Percentiles rank a stretch among this genome's conserved stretches.
Conservation (phyloP, 2,329 filamentous ascomycete species). For the Nannizziopsis arthrosporioides region DNA sequence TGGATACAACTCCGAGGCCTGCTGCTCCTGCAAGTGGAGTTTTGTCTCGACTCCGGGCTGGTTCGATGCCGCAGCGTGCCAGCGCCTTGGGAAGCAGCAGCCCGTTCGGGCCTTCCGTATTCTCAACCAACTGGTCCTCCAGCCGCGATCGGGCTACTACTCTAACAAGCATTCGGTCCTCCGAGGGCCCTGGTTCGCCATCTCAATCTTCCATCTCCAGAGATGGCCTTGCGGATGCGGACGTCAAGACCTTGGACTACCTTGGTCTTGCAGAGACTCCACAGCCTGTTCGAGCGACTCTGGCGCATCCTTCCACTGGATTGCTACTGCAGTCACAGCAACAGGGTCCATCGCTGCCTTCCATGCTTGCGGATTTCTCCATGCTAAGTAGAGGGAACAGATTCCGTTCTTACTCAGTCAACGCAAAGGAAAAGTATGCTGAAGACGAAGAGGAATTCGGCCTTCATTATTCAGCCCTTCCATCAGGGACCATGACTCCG, state of each 20-base stretch:
- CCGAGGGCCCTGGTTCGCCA: constrained; percentile 77
- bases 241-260: constrained; percentile 90
- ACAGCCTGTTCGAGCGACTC: constrained; percentile 61
- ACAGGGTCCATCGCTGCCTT: constrained; percentile 41
- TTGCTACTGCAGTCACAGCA: constrained; percentile 42
- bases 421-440: constrained; percentile 94
- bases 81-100: constrained; percentile 49
- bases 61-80: constrained; percentile 83
- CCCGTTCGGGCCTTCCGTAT: constrained; percentile 81
- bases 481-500: constrained; percentile 50
- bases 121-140: constrained; percentile 72
- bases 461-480: constrained; percentile 45
- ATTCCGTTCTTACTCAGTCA: constrained; percentile 95
- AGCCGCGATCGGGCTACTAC: constrained; percentile 77
- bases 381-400: constrained; percentile 71
- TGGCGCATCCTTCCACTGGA: constrained; percentile 50
- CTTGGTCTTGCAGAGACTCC: constrained; percentile 89
- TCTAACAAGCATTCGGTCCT: constrained; percentile 76
- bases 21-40: constrained; percentile 42
- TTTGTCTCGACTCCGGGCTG: constrained; percentile 74
- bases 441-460: constrained; percentile 73
- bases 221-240: constrained; percentile 72
- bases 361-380: constrained; percentile 63
- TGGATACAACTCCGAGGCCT: constrained; percentile 27
- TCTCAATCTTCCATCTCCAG: constrained; percentile 75